A percentile compares a stretch with the other conserved stretches of the same genome.
Evolutionary conservation across 2,329 filamentous ascomycete genomes (phyloP).

Genomic region (Chrysoporthe deuterocubensis): DNA sequence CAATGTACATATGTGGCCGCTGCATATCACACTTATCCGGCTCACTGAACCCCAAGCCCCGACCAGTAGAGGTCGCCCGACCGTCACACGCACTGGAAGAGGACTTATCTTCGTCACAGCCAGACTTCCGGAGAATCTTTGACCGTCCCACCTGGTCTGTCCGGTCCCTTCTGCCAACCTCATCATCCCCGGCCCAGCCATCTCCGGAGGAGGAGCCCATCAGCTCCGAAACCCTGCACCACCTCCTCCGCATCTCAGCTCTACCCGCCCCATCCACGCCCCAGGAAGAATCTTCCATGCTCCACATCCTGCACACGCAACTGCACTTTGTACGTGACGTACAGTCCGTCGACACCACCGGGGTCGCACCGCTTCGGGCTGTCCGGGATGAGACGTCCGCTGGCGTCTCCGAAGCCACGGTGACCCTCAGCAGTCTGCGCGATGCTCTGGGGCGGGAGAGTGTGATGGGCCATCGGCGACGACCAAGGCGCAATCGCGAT

Average conservation of each 20-base stretch:
- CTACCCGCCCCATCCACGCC: constrained; percentile 71
- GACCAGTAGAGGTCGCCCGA: background rate
- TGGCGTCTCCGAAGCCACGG: constrained; percentile 58
- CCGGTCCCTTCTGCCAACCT: constrained; percentile 66
- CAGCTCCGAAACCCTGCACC: constrained; percentile 71
- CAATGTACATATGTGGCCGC: constrained; percentile 16
- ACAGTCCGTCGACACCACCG: constrained; percentile 75
- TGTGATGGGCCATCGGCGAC: constrained; percentile 57
- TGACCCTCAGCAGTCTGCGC: constrained; percentile 61
- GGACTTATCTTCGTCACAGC: background rate
- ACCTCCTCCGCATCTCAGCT: constrained; percentile 87
- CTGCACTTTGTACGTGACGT: constrained; percentile 89
- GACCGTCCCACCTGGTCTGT: constrained; percentile 83
- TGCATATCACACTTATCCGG: constrained; percentile 17
- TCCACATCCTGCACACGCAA: constrained; percentile 77
- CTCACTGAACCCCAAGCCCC: background rate
- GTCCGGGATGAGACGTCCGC: constrained; percentile 78
- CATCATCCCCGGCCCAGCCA: constrained; percentile 19
- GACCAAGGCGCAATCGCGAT: constrained; percentile 44
- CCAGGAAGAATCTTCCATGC: constrained; percentile 70
- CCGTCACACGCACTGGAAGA: background rate
- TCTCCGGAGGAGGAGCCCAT: constrained; percentile 37
- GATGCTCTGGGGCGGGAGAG: constrained; percentile 64
- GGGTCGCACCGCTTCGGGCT: constrained; percentile 73
- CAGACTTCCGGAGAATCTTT: constrained; percentile 48